These are phyloP conservation scores for Rugosomyces carneus DNA, from an alignment of 1,284 basidiomycete species.

Conservation along the genomic window DNA sequence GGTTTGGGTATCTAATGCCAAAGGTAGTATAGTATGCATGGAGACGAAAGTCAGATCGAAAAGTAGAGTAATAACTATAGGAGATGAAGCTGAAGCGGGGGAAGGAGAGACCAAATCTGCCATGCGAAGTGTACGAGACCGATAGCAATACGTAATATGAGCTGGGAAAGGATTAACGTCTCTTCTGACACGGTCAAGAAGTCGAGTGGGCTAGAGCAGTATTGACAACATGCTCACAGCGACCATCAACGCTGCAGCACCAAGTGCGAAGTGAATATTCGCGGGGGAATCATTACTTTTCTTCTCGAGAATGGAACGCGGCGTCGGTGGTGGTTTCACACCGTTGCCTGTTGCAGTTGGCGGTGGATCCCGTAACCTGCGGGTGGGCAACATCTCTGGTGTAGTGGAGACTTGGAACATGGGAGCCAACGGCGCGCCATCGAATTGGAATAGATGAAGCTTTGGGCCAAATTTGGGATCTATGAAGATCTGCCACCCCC, in stretches of 20 bases:
- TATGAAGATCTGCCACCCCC: slow-evolving; percentile 51
- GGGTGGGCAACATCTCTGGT: slow-evolving; percentile 65
- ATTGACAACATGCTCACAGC: slow-evolving; percentile 23
- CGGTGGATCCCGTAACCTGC: slow-evolving; percentile 40
- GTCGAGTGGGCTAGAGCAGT: slow-evolving; percentile 23
- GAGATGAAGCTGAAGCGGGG: slow-evolving; percentile 1
- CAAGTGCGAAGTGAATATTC: slow-evolving; percentile 18
- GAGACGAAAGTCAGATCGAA: slow-evolving; percentile 4
- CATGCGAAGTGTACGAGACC: slow-evolving; percentile 13
- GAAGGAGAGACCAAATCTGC: slow-evolving; percentile 13
- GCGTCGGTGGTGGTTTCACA: slow-evolving; percentile 15
- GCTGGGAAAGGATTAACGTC: slow-evolving; percentile 2
- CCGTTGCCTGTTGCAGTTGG: slow-evolving; percentile 20
- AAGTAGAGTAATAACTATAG: slow-evolving; percentile 7
- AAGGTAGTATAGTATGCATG: slow-evolving; percentile 13
- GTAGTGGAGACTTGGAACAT: slow-evolving; percentile 50
- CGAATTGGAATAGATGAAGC: slow-evolving; percentile 61
- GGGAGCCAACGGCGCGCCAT: slow-evolving; percentile 58
- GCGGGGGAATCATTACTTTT: slow-evolving; percentile 22
- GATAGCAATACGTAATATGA: slow-evolving; percentile 16
- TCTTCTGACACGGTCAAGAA: slow-evolving; percentile 8
- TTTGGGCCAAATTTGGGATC: slow-evolving; percentile 51
- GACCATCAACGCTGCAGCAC: slow-evolving; percentile 24
- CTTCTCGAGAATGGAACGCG: slow-evolving; percentile 19
- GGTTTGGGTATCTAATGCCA: slow-evolving; percentile 19